Evolutionary conservation across 306 rosid genomes (phyloP).

Genomic region (Dicorynia guianensis): DNA sequence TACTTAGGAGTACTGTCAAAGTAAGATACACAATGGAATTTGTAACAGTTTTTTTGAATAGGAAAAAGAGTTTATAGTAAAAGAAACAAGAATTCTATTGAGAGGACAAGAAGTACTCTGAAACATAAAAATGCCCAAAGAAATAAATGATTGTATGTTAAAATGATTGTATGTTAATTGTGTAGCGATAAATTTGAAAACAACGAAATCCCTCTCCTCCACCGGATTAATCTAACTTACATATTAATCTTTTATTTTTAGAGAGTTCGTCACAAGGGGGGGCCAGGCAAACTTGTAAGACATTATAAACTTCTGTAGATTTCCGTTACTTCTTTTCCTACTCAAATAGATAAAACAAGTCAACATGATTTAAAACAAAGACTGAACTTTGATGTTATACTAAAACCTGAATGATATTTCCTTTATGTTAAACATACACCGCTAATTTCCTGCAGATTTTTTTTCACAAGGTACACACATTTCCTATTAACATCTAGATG

Average conservation of each 20-base stretch:
- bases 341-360: neutral
- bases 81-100: no score
- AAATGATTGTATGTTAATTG: no score
- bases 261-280: no score
- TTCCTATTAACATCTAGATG: neutral
- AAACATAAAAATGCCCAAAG: neutral
- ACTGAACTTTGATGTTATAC: neutral
- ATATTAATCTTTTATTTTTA: no score
- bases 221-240: no score
- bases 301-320: no score
- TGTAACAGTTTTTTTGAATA: neutral
- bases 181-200: no score
- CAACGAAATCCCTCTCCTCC: no score
- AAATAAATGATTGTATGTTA: neutral
- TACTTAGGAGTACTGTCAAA: neutral
- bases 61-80: neutral
- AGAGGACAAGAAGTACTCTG: neutral
- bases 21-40: neutral
- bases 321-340: no score
- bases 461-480: neutral
- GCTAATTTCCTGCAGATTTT: neutral
- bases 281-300: no score
- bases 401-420: neutral
- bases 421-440: neutral
- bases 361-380: neutral